A percentile compares a stretch with the other conserved stretches of the same genome.
These are phyloP conservation scores for Metschnikowia borealis DNA, from an alignment of 805 yeast species.

Conservation along the genomic window DNA sequence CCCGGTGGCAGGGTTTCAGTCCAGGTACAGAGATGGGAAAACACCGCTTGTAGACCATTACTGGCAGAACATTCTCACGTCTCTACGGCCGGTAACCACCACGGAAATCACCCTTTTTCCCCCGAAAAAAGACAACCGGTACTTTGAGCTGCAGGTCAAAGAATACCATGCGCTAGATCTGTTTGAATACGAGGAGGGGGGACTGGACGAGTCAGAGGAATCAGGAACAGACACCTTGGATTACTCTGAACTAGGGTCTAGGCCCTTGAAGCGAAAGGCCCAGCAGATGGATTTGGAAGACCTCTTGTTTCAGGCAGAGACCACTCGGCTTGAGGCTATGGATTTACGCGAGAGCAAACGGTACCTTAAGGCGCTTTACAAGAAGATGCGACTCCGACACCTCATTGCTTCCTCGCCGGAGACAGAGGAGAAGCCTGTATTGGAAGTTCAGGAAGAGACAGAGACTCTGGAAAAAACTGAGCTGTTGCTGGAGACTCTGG, in stretches of 20 bases:
- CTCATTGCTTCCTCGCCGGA: not conserved
- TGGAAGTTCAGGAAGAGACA: too few relatives aligned
- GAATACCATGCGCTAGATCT: not conserved
- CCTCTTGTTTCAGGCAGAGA: slow-evolving; percentile 2
- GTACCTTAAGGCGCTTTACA: not conserved
- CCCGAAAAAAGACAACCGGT: not conserved
- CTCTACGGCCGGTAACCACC: not conserved
- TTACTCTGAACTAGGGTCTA: not conserved
- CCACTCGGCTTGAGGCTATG: not conserved
- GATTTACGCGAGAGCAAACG: not conserved
- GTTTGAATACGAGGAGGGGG: not conserved
- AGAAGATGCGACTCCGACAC: not conserved
- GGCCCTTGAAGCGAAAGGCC: not conserved
- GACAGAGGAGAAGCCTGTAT: too few relatives aligned
- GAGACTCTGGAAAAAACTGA: too few relatives aligned
- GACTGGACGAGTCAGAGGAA: too few relatives aligned
- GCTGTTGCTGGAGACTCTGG: too few relatives aligned
- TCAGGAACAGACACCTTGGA: not conserved
- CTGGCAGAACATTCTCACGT: slow-evolving; percentile 7
- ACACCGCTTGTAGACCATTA: slow-evolving; percentile 9
- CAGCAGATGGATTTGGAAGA: slow-evolving; percentile 1
- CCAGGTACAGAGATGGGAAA: slow-evolving; percentile 11
- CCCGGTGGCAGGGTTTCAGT: slow-evolving; percentile 9
- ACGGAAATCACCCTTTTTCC: not conserved
- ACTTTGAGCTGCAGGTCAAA: not conserved